Evolutionary conservation across 148 eudicot genomes (phyloP).

Genomic region (Pouteria glomerata): DNA sequence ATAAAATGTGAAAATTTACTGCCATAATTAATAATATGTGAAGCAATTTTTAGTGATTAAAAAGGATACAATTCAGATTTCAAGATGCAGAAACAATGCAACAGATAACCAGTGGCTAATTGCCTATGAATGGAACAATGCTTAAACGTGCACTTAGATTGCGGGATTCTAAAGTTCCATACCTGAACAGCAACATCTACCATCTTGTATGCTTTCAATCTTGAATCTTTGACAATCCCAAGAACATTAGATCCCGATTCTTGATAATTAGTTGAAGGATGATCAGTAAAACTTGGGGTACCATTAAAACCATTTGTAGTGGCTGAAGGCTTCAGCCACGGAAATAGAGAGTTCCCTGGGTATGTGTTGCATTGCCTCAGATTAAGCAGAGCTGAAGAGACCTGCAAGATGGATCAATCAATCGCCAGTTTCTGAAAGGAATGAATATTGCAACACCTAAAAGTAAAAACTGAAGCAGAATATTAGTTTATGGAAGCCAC

Average conservation of each 20-base stretch:
- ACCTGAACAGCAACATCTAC: conserved; percentile 80
- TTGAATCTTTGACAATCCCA: conserved; percentile 63
- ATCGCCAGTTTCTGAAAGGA: not conserved
- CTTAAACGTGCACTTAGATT: not conserved
- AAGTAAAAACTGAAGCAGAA: not conserved
- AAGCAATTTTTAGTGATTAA: not conserved
- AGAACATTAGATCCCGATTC: conserved; percentile 46
- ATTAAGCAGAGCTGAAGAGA: conserved; percentile 53
- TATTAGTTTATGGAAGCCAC: not conserved
- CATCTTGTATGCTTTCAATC: conserved; percentile 62
- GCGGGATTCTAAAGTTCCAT: conserved; percentile 2
- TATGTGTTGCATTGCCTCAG: conserved; percentile 73
- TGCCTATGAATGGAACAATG: not conserved
- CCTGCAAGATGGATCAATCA: conserved; percentile 33
- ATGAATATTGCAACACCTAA: not conserved
- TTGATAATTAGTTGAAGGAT: conserved; percentile 32
- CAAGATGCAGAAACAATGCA: not conserved
- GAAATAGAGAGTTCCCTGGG: conserved; percentile 39
- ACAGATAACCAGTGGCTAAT: not conserved
- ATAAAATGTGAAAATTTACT: not conserved
- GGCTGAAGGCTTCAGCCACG: conserved; percentile 37
- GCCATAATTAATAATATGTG: not conserved
- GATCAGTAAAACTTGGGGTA: conserved; percentile 26
- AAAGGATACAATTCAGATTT: not conserved
- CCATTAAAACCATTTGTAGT: conserved; percentile 26